These are phyloP conservation scores for Ophiocordyceps sinensis DNA, from an alignment of 2,329 filamentous ascomycete genomes.

Conservation along the genomic window DNA sequence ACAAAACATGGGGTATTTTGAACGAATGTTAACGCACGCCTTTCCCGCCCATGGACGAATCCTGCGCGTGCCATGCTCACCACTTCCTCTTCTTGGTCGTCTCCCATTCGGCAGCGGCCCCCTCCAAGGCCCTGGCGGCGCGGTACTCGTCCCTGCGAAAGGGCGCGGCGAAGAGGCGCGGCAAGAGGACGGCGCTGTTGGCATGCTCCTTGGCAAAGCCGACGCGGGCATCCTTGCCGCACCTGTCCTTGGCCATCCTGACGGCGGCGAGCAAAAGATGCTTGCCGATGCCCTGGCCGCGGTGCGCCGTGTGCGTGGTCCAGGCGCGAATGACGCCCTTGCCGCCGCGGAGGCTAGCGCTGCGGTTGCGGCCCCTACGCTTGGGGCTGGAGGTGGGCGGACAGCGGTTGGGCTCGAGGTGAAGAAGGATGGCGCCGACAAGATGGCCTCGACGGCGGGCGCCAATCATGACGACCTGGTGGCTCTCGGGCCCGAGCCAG, in stretches of 20 bases:
- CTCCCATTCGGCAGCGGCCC: conserved; percentile 35
- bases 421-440: conserved; percentile 57
- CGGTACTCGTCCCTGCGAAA: conserved; percentile 45
- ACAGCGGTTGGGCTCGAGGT: conserved; percentile 35
- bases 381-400: conserved; percentile 7
- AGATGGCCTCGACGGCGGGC: conserved; percentile 54
- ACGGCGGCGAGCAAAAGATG: conserved; percentile 63
- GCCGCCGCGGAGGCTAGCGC: conserved; percentile 35
- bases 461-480: conserved; percentile 46
- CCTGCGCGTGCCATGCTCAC: not conserved
- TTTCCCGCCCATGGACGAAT: no score
- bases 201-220: conserved; percentile 68
- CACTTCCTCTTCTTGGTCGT: conserved; percentile 30
- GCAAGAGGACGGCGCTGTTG: conserved; percentile 51
- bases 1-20: no score
- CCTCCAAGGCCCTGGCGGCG: conserved; percentile 38
- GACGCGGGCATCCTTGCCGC: conserved; percentile 51
- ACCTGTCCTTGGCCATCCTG: conserved; percentile 48
- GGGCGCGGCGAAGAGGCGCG: conserved; percentile 43
- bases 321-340: conserved; percentile 65
- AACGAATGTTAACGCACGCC: no score
- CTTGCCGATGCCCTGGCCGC: conserved; percentile 56
- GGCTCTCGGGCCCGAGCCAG: conserved; percentile 38
- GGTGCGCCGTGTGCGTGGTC: conserved; percentile 59
- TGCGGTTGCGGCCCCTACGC: conserved; percentile 23